Evolutionary conservation across 1,284 basidiomycete genomes (phyloP), one percentile per base, ranked within the genome.

Genomic region (Takashimella koratensis): DNA sequence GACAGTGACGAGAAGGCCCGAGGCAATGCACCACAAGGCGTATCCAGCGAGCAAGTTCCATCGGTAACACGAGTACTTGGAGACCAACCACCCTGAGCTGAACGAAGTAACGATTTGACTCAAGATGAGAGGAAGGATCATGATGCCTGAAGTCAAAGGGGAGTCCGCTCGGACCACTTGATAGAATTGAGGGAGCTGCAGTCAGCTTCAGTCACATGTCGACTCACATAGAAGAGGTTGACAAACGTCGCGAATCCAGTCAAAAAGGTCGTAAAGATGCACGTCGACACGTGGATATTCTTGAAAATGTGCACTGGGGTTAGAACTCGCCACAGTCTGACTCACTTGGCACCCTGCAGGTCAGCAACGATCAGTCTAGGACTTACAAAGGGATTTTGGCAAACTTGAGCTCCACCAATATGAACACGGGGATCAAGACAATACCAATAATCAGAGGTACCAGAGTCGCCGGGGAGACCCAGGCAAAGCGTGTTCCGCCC

Each of bases 251-350:
- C 71, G 78, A 56, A 66, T 80, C 86, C 84, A 81, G 66, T 83
- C 3, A 64, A 75, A 64, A 86, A 85, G 77, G 85, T 86, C 6
- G 82, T 77, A 47, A 84, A 80, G 59, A 86, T 84, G 2, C 86
- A 83, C 0, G 84, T 85, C 0, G 79, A 78, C 0, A 88, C 86
- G 0, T 86, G 88, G 23, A 74, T 60, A 56, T 85, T 79, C 57
- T 79, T 82, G 77, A 88, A 89, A 42, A 90, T 87, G 66, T 83
- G 81, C 81, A 86, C 56, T 4, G 85, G 84, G 1, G 85, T 78
- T 49, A 85, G 84, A n/a, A n/a, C n/a, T n/a, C n/a, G n/a, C n/a
- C n/a, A n/a, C n/a, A n/a, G n/a, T n/a, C n/a, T n/a, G n/a, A 36
- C 30, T 8, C 16, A 36, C 30, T 36, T 8, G 30, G 30, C 30